Evolutionary conservation across 2,329 filamentous ascomycete species (phyloP).

Genomic region (Paecilomyces dactylethromorphus): DNA sequence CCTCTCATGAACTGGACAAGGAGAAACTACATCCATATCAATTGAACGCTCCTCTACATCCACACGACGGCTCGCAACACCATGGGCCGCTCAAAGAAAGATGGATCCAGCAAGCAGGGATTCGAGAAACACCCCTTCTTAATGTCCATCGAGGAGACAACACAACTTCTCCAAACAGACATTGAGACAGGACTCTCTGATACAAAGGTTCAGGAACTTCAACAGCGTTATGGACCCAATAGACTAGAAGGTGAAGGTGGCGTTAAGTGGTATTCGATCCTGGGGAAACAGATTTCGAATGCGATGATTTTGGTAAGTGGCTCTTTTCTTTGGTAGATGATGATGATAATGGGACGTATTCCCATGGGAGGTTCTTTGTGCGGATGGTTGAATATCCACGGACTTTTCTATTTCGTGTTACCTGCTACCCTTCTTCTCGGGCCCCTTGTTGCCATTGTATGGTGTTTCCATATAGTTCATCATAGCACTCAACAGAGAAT

Average conservation of each 20-base stretch:
- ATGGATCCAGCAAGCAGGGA: slow-evolving; percentile 6
- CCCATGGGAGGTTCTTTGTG: not conserved
- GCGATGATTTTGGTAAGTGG: slow-evolving; percentile 47
- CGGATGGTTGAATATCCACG: not conserved
- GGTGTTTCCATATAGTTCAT: not conserved
- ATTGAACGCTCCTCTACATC: not conserved
- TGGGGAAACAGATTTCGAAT: slow-evolving; percentile 48
- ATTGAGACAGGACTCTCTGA: slow-evolving; percentile 42
- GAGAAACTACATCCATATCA: not conserved
- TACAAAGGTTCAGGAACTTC: slow-evolving; percentile 36
- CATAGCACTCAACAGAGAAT: not conserved
- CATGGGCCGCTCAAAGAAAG: slow-evolving; percentile 9
- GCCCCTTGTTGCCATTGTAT: not conserved
- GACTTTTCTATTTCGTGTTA: not conserved
- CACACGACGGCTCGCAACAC: not conserved
- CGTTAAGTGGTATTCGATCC: slow-evolving; percentile 42
- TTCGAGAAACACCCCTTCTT: slow-evolving; percentile 25
- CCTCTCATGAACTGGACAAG: not conserved
- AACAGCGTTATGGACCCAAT: slow-evolving; percentile 45
- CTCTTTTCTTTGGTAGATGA: not conserved
- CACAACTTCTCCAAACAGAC: slow-evolving; percentile 40
- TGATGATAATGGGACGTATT: not conserved
- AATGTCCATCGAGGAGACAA: slow-evolving; percentile 29
- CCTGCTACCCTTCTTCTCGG: not conserved
- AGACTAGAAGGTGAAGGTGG: slow-evolving; percentile 41